Evolutionary conservation across 2,329 filamentous ascomycete genomes (phyloP), one percentile per base, ranked within the genome.

Genomic region (Stemphylium vesicarium): DNA sequence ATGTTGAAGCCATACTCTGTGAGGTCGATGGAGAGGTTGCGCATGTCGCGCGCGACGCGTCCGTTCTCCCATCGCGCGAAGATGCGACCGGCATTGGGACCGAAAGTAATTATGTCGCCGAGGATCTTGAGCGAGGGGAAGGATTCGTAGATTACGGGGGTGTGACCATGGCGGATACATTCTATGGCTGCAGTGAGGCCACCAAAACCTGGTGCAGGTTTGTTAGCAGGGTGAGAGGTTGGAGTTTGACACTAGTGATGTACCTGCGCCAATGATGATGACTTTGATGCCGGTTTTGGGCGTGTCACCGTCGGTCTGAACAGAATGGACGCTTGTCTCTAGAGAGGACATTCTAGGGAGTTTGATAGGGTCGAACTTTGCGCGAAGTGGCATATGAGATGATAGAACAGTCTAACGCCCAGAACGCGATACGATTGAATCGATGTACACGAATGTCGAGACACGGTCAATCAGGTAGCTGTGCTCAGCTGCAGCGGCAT

Each of bases 101-200:
- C 84, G 57, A 86, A 86, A 11, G 82, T 84, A 58, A 87, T 87
- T 57, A 87, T 86, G 72, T 87, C 83, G 47, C 85, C 85, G 0
- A 88, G 79, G 4, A 78, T 73, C 62, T 86, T 88, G 50, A 87
- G 79, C 49, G 81, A 80, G 7, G 73, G 72, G 55, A 86, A 86
- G 0, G 81, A 78, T 63, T 87, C 85, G 67, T 86, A 85, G 56
- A 88, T 79, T 50, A 80, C 74, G 15, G 85, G 84, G 11, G 79
- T 75, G 66, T 87, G 85, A 13, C 85, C 85, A 59, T 87, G 83
- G 13, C 84, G 80, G 57, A 83, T 80, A 64, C 84, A 86, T 72
- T 88, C 85, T 57, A 88, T 85, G 37, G 85, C 85, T 15, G 85
- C 83, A 6, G 84, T 84, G 24, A 88, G 77, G 13, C 85, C 85